Percentiles rank a stretch among this genome's conserved stretches.
Conservation (phyloP, 176 grass and related monocot species). For the Cenchrus americanus region DNA sequence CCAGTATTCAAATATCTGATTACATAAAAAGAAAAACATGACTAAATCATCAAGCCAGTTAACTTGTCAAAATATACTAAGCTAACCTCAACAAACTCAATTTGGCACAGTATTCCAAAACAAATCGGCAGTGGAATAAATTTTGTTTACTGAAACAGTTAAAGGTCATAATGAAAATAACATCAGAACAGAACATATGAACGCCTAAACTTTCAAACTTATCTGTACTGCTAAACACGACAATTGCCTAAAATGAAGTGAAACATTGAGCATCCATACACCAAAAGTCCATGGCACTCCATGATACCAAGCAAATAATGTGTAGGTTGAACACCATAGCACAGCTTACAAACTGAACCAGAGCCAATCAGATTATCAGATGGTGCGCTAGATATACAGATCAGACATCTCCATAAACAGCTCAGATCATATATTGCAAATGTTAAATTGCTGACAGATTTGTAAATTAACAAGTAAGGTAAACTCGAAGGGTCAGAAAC, state of each 20-base stretch:
- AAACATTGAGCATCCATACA: not conserved
- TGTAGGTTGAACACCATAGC: constrained; percentile 14
- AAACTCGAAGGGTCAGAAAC: no score
- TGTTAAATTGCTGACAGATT: not conserved
- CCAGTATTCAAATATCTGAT: constrained; percentile 88
- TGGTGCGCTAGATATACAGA: not conserved
- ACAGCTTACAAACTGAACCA: not conserved
- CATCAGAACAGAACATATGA: constrained; percentile 11
- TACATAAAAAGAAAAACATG: not conserved
- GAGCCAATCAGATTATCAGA: not conserved
- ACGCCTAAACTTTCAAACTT: not conserved
- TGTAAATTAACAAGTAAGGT: not conserved
- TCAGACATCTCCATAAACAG: not conserved
- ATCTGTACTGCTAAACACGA: not conserved
- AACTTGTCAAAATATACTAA: not conserved
- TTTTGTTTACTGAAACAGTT: not conserved
- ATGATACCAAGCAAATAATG: not conserved
- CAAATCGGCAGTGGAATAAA: not conserved
- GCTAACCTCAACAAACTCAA: not conserved
- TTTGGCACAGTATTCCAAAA: not conserved
- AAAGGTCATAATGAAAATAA: not conserved
- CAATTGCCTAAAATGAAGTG: not conserved
- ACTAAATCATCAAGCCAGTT: not conserved
- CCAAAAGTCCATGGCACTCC: not conserved
- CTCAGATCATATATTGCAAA: not conserved